These are phyloP conservation scores for Rhodotorula sp. DNA, from an alignment of 1,284 basidiomycete genomes.

Conservation along the genomic window DNA sequence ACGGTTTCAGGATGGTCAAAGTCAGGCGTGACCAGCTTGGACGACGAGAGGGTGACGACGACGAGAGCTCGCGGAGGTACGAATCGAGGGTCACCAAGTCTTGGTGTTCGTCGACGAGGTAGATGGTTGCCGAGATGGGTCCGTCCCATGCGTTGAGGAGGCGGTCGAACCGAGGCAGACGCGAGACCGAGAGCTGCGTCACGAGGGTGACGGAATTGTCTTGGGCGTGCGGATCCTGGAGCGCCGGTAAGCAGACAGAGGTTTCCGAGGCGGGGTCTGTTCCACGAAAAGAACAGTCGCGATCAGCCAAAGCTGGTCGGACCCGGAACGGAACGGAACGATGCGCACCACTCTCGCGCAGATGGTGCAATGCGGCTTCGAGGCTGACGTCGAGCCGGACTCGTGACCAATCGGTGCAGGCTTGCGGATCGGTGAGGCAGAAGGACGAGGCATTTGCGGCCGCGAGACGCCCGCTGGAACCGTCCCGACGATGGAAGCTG, in stretches of 20 bases:
- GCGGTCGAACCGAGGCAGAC: slow-evolving; percentile 28
- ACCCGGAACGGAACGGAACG: no score
- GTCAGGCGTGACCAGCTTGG: not conserved
- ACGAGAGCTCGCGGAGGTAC: not conserved
- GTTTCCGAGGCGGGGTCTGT: not conserved
- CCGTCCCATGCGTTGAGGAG: slow-evolving; percentile 23
- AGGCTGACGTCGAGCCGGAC: slow-evolving; percentile 9
- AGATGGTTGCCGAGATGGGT: slow-evolving; percentile 24
- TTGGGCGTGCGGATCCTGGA: not conserved
- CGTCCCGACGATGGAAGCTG: not conserved
- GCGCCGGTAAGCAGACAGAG: not conserved
- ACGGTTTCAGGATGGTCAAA: slow-evolving; percentile 26
- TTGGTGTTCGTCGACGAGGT: slow-evolving; percentile 24
- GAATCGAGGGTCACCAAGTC: slow-evolving; percentile 11
- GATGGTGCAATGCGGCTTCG: slow-evolving; percentile 10
- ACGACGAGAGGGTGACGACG: not conserved
- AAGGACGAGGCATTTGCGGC: not conserved
- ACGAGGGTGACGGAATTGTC: slow-evolving; percentile 23
- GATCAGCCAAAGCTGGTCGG: no score
- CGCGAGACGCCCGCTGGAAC: not conserved
- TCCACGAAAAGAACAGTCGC: not conserved
- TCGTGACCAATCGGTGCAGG: no score
- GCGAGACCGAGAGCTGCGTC: slow-evolving; percentile 31
- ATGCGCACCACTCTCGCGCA: slow-evolving; percentile 1
- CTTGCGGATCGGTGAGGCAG: not conserved